Evolutionary conservation across 352 stramenopile genomes (phyloP).

Genomic region (Phytopythium helicoides): DNA sequence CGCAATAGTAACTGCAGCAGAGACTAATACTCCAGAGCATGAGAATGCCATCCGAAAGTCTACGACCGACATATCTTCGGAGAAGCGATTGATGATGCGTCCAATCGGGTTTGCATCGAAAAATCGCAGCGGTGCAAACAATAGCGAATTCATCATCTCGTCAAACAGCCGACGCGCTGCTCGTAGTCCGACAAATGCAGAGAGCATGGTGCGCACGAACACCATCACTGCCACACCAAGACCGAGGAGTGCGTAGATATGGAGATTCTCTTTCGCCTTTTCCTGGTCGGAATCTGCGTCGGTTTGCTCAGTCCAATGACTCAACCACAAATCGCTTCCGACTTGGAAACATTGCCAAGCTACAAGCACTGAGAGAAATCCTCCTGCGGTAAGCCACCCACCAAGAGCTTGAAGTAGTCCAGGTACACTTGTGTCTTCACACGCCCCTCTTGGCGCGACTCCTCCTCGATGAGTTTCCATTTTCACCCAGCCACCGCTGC

Average conservation of each 20-base stretch:
- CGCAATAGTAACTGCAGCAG: constrained; percentile 54
- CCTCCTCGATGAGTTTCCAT: constrained; percentile 14
- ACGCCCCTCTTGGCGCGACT: constrained; percentile 18
- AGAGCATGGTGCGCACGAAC: constrained; percentile 11
- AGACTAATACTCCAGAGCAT: constrained; percentile 25
- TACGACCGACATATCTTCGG: constrained; percentile 79
- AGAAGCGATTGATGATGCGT: constrained; percentile 85
- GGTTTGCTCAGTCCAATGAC: constrained; percentile 14
- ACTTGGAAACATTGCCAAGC: constrained; percentile 18
- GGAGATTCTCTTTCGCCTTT: constrained; percentile 12
- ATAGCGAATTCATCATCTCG: constrained; percentile 62
- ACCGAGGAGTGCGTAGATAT: constrained; percentile 19
- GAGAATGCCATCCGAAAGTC: constrained; percentile 51
- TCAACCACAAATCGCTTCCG: constrained; percentile 21
- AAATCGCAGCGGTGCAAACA: constrained; percentile 83
- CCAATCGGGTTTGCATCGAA: constrained; percentile 88
- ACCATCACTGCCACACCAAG: constrained; percentile 20
- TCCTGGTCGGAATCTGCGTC: neutral
- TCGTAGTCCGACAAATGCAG: constrained; percentile 24
- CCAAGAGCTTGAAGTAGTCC: constrained; percentile 25
- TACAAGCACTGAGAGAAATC: constrained; percentile 6
- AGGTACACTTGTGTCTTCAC: constrained; percentile 23
- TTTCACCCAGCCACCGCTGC: neutral
- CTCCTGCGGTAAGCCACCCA: constrained; percentile 9
- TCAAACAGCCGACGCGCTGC: constrained; percentile 63